Evolutionary conservation across 108 stramenopile genomes (phyloP).

Genomic region (Skeletonema costatum): DNA sequence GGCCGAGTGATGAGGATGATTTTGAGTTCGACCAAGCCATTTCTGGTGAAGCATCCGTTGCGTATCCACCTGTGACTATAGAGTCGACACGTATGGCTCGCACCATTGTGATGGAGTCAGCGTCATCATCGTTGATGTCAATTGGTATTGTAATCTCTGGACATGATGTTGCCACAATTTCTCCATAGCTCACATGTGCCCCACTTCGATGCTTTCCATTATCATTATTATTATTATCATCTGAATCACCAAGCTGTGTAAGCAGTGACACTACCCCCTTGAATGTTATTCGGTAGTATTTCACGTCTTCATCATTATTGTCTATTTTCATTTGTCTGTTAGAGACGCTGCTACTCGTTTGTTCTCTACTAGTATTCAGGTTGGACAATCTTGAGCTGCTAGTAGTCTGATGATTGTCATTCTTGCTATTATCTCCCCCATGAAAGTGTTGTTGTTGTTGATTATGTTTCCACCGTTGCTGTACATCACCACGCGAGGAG

Average conservation of each 20-base stretch:
- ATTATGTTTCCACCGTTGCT: not conserved
- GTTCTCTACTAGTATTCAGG: not conserved
- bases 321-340: not conserved
- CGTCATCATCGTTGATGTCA: not conserved
- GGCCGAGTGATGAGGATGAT: not conserved
- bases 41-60: conserved; percentile 45
- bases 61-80: conserved; percentile 84
- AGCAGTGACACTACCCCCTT: conserved; percentile 71
- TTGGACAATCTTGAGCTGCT: not conserved
- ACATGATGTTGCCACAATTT: conserved; percentile 55
- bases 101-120: conserved; percentile 6
- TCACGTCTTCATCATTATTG: conserved; percentile 4
- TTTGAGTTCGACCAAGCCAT: conserved; percentile 7
- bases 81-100: conserved; percentile 67
- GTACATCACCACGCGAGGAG: no score
- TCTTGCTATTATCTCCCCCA: not conserved
- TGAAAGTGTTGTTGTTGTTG: not conserved
- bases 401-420: not conserved
- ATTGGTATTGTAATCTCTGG: conserved; percentile 30
- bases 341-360: not conserved
- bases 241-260: conserved; percentile 8
- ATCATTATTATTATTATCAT: not conserved
- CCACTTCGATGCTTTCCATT: conserved; percentile 31
- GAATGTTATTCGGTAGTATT: conserved; percentile 71
- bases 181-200: conserved; percentile 73